These are phyloP conservation scores for Otatea glauca DNA, from an alignment of 176 grass and related monocot species.

Conservation along the genomic window DNA sequence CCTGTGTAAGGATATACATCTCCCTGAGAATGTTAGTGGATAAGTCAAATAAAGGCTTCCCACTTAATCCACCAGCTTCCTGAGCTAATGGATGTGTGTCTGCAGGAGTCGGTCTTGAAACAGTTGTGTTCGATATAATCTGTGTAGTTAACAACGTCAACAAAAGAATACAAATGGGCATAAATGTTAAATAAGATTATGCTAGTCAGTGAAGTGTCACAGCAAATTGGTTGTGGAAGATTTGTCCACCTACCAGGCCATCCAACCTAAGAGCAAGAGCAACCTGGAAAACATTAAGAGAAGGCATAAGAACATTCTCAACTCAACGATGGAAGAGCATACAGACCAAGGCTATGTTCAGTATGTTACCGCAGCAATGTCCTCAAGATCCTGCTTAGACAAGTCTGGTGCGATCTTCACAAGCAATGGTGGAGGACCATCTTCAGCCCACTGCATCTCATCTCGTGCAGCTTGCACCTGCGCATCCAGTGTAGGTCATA, in stretches of 20 bases:
- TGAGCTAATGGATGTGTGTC: slow-evolving; percentile 67
- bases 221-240: background rate
- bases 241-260: slow-evolving; percentile 76
- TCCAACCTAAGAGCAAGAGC: slow-evolving; percentile 86
- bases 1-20: slow-evolving; percentile 89
- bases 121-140: slow-evolving; percentile 97
- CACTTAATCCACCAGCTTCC: slow-evolving; percentile 94
- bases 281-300: slow-evolving; percentile 64
- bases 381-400: slow-evolving; percentile 93
- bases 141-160: slow-evolving; percentile 35
- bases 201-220: slow-evolving; percentile 8
- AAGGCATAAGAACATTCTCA: slow-evolving; percentile 47
- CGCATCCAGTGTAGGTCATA: slow-evolving; percentile 31
- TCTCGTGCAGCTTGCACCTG: slow-evolving; percentile 96
- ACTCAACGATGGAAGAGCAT: background rate
- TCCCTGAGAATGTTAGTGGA: slow-evolving; percentile 84
- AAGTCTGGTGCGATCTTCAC: slow-evolving; percentile 97
- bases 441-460: slow-evolving; percentile 99
- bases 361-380: slow-evolving; percentile 81
- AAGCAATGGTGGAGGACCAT: slow-evolving; percentile 90
- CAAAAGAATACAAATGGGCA: slow-evolving; percentile 35
- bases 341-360: slow-evolving; percentile 38
- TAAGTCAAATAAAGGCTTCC: slow-evolving; percentile 88
- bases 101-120: slow-evolving; percentile 77
- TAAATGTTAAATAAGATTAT: slow-evolving; percentile 11